Conservation (phyloP, 1,139 yeast species). For the Pichia sp. region DNA sequence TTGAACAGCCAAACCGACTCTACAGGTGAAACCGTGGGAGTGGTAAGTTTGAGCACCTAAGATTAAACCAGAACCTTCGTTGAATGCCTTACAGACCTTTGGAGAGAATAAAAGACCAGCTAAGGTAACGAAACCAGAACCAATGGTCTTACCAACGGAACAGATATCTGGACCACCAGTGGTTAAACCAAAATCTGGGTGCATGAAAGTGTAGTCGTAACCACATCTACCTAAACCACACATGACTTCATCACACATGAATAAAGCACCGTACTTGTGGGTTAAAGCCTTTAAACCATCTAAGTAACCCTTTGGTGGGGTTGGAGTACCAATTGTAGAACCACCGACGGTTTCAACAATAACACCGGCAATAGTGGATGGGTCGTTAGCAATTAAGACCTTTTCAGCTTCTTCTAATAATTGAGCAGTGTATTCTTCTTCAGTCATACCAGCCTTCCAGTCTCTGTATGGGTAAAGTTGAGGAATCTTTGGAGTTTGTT, state of each 20-base stretch:
- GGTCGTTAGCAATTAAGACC: constrained; percentile 47
- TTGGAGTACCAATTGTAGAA: constrained; percentile 54
- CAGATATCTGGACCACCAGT: constrained; percentile 57
- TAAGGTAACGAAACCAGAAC: constrained; percentile 61
- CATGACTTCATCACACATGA: constrained; percentile 65
- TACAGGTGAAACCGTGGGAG: constrained; percentile 60
- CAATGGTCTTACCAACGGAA: constrained; percentile 62
- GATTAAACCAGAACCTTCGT: constrained; percentile 43
- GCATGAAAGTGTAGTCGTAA: constrained; percentile 30
- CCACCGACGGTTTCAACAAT: constrained; percentile 59
- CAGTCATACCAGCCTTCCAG: constrained; percentile 45
- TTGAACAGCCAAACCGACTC: constrained; percentile 59
- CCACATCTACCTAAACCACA: constrained; percentile 63
- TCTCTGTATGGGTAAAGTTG: constrained; percentile 52
- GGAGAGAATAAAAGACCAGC: constrained; percentile 60
- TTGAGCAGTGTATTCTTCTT: constrained; percentile 47
- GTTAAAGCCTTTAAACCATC: constrained; percentile 52
- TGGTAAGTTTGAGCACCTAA: constrained; percentile 61
- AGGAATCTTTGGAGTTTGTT: constrained; percentile 44
- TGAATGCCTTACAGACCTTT: constrained; percentile 43
- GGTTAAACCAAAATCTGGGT: constrained; percentile 34
- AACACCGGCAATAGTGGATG: constrained; percentile 53
- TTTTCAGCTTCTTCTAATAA: constrained; percentile 49
- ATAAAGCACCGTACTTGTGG: constrained; percentile 56
- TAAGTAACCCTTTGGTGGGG: constrained; percentile 57